Conservation (phyloP, 2,329 filamentous ascomycete genomes). For the Trichophyton schoenleinii region DNA sequence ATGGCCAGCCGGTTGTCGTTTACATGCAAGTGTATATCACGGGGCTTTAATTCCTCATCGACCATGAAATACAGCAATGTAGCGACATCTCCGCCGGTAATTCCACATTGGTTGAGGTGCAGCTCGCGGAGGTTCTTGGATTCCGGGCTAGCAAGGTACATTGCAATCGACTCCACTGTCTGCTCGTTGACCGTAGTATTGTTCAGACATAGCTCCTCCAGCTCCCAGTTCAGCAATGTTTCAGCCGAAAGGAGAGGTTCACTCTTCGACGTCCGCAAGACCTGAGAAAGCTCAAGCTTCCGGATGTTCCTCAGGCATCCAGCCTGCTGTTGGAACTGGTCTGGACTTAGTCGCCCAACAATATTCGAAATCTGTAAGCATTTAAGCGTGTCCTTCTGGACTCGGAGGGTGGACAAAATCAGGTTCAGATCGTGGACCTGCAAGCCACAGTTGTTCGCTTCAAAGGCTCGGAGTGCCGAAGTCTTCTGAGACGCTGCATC, state of each 20-base stretch:
- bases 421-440: slow-evolving; percentile 42
- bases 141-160: slow-evolving; percentile 49
- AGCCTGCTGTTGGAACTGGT: slow-evolving; percentile 54
- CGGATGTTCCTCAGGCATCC: slow-evolving; percentile 54
- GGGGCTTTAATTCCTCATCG: slow-evolving; percentile 34
- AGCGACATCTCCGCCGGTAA: slow-evolving; percentile 53
- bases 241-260: slow-evolving; percentile 55
- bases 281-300: slow-evolving; percentile 53
- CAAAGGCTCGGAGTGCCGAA: slow-evolving; percentile 54
- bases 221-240: slow-evolving; percentile 52
- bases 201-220: slow-evolving; percentile 54
- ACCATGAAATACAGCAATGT: slow-evolving; percentile 53
- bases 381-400: slow-evolving; percentile 55
- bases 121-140: slow-evolving; percentile 50
- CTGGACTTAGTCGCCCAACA: slow-evolving; percentile 50
- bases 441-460: slow-evolving; percentile 50
- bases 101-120: slow-evolving; percentile 53
- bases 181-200: slow-evolving; percentile 49
- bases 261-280: slow-evolving; percentile 49
- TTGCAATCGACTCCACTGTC: slow-evolving; percentile 52
- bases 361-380: slow-evolving; percentile 56
- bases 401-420: slow-evolving; percentile 50
- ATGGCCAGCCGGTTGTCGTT: slow-evolving; percentile 45
- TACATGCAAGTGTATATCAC: slow-evolving; percentile 53
- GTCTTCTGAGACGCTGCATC: slow-evolving; percentile 54